A percentile compares a stretch with the other conserved stretches of the same genome.
Conservation (phyloP, 176 grass and related monocot genomes). For the Avena sativa region DNA sequence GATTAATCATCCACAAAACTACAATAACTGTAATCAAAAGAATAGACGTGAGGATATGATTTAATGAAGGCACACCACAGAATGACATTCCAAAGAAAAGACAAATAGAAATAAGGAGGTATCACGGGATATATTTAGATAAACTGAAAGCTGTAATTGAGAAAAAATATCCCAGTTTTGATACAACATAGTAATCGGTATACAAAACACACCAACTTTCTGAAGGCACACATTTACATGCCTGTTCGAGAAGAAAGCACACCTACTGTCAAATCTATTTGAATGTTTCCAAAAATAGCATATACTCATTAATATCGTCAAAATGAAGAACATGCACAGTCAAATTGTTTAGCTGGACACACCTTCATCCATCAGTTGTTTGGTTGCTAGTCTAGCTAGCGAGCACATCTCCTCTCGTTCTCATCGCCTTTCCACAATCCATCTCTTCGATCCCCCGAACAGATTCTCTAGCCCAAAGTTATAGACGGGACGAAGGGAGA, state of each 20-base stretch:
- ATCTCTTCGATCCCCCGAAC: not conserved
- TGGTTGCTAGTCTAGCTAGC: not conserved
- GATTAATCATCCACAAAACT: too few relatives aligned
- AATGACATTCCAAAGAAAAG: not conserved
- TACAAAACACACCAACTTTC: not conserved
- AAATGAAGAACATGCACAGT: not conserved
- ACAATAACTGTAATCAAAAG: too few relatives aligned
- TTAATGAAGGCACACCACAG: not conserved
- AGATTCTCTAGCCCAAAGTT: not conserved
- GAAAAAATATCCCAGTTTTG: not conserved
- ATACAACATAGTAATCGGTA: not conserved
- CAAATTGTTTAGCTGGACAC: not conserved
- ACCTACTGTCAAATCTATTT: not conserved
- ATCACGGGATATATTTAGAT: not conserved
- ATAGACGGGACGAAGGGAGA: too few relatives aligned
- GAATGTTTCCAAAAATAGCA: not conserved
- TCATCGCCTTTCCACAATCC: not conserved
- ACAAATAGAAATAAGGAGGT: not conserved
- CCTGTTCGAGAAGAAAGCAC: not conserved
- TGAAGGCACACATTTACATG: too few relatives aligned
- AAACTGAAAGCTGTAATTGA: not conserved
- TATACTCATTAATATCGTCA: not conserved
- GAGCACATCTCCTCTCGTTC: not conserved
- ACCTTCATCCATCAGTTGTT: slow-evolving; percentile 7
- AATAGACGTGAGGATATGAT: not conserved